Percentiles rank a stretch among this genome's conserved stretches.
Conservation (phyloP, 257 asterid genomes). For the Fraxinus quadrangulata region DNA sequence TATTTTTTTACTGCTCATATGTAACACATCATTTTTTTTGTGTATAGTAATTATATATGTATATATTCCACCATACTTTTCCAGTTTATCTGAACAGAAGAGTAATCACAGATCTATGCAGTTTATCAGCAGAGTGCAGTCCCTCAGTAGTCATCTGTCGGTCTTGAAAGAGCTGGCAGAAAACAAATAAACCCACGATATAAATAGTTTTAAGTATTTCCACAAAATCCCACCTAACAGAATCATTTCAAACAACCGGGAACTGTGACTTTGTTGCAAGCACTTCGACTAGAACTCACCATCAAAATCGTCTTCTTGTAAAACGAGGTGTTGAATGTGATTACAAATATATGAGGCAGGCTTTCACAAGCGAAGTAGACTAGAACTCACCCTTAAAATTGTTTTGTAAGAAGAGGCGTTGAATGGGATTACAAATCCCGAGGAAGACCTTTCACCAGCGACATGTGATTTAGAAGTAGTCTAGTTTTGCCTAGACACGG, state of each 20-base stretch:
- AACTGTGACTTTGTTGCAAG: neutral
- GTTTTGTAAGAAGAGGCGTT: too few relatives aligned
- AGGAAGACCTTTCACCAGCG: too few relatives aligned
- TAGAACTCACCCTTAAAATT: too few relatives aligned
- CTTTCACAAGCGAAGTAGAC: neutral
- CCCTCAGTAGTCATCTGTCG: conserved; percentile 30
- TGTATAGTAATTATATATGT: too few relatives aligned
- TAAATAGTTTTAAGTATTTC: neutral
- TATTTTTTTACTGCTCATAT: neutral
- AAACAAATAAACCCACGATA: neutral
- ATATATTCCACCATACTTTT: too few relatives aligned
- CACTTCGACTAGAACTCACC: neutral
- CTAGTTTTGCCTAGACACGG: too few relatives aligned
- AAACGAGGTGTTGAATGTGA: neutral
- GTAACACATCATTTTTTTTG: too few relatives aligned
- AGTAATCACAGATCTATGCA: conserved; percentile 39
- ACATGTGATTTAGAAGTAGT: too few relatives aligned
- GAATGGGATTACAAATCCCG: too few relatives aligned
- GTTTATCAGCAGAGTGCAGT: conserved; percentile 23
- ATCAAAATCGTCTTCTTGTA: neutral
- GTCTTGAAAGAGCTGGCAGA: conserved; percentile 10
- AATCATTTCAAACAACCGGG: conserved; percentile 4
- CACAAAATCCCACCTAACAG: conserved; percentile 20
- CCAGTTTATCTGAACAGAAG: conserved; percentile 13
- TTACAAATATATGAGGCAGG: neutral